Conservation (phyloP, 257 asterid genomes). For the Ilex asprella region DNA sequence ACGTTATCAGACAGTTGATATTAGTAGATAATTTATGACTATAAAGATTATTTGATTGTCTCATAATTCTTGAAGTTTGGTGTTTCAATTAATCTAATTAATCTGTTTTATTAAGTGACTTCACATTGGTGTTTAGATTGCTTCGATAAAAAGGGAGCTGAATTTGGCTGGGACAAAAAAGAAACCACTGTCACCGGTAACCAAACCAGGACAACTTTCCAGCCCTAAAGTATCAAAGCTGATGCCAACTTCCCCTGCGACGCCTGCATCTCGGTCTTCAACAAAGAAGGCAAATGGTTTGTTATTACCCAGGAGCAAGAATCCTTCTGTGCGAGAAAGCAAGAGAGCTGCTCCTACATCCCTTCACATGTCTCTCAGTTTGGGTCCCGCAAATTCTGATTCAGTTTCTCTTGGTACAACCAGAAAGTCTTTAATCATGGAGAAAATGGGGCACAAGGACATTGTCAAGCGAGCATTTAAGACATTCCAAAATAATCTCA, state of each 20-base stretch:
- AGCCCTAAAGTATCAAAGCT: constrained; percentile 39
- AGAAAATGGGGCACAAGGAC: constrained; percentile 95
- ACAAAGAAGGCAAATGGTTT: constrained; percentile 39
- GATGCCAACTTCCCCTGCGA: constrained; percentile 20
- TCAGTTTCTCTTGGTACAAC: constrained; percentile 21
- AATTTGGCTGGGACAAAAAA: constrained; percentile 25
- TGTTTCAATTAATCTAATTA: constrained; percentile 10
- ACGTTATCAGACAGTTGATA: constrained; percentile 5
- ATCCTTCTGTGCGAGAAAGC: constrained; percentile 25
- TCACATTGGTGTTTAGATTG: constrained; percentile 35
- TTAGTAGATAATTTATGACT: not conserved
- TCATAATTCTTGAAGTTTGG: not conserved
- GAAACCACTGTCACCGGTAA: constrained; percentile 40
- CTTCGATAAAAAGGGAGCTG: constrained; percentile 43
- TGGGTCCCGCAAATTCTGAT: constrained; percentile 45
- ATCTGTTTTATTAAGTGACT: constrained; percentile 11
- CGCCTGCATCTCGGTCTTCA: constrained; percentile 32
- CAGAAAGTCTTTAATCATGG: constrained; percentile 83
- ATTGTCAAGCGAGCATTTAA: constrained; percentile 81
- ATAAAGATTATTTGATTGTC: not conserved
- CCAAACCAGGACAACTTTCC: constrained; percentile 35
- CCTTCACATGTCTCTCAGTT: constrained; percentile 77
- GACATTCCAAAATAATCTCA: constrained; percentile 61
- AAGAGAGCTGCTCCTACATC: constrained; percentile 50
- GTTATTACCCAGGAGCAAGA: constrained; percentile 30